Conservation (phyloP, 1,284 basidiomycete species). For the Fistulinella cinereoalba region DNA sequence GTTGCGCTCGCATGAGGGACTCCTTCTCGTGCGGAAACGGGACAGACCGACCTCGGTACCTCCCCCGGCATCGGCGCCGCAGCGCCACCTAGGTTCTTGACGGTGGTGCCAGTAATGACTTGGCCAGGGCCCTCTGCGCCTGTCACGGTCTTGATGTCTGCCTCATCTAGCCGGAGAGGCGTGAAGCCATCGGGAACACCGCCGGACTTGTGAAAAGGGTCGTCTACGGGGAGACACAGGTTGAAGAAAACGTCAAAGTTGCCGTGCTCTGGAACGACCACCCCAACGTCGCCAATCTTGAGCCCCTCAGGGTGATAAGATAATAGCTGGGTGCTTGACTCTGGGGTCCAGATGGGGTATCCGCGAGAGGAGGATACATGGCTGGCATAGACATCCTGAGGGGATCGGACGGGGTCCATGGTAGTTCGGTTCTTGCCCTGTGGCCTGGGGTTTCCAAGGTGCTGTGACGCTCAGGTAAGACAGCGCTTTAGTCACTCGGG, state of each 20-base stretch:
- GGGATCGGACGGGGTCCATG: constrained; percentile 20
- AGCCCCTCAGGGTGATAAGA: constrained; percentile 23
- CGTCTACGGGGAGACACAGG: constrained; percentile 22
- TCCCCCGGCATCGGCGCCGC: neutral
- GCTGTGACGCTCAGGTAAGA: constrained; percentile 12
- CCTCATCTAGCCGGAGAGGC: constrained; percentile 14
- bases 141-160: constrained; percentile 13
- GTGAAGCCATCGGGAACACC: constrained; percentile 24
- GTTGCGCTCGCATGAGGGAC: neutral
- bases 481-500: constrained; percentile 10
- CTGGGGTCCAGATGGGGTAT: constrained; percentile 34
- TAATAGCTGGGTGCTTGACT: constrained; percentile 19
- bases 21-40: neutral
- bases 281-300: constrained; percentile 26
- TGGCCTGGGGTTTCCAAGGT: neutral
- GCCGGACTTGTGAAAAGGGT: constrained; percentile 10
- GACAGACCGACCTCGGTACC: constrained; percentile 11
- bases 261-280: constrained; percentile 27
- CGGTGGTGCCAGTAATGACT: constrained; percentile 12
- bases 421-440: neutral
- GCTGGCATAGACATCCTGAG: constrained; percentile 24
- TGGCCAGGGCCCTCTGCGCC: constrained; percentile 13
- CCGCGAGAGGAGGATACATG: constrained; percentile 33
- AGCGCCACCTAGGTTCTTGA: constrained; percentile 6
- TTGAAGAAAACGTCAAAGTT: constrained; percentile 35